Conservation (phyloP, 495 filamentous ascomycete genomes). For the Aspergillus affinis region DNA sequence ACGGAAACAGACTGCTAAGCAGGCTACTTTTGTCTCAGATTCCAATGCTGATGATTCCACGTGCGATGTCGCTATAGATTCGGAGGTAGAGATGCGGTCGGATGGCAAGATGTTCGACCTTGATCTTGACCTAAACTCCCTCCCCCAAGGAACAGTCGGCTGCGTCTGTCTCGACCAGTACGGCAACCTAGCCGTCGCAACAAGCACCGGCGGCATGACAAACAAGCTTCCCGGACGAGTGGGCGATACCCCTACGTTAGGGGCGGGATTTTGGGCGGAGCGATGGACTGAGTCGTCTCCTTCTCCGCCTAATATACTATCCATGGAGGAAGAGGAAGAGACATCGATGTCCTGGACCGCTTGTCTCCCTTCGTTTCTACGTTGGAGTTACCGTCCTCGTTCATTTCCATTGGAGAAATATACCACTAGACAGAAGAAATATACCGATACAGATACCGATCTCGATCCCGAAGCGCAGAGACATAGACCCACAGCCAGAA, state of each 20-base stretch:
- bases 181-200: slow-evolving; percentile 75
- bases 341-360: not conserved
- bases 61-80: too few relatives aligned
- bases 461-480: too few relatives aligned
- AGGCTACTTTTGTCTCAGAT: not conserved
- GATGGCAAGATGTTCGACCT: not conserved
- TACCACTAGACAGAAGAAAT: too few relatives aligned
- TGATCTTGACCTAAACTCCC: not conserved
- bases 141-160: slow-evolving; percentile 78
- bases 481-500: too few relatives aligned
- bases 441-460: too few relatives aligned
- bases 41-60: too few relatives aligned
- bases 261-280: slow-evolving; percentile 90
- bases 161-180: slow-evolving; percentile 74
- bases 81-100: not conserved
- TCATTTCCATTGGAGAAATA: not conserved
- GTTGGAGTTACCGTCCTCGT: not conserved
- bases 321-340: slow-evolving; percentile 1
- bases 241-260: slow-evolving; percentile 83
- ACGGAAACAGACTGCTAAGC: too few relatives aligned
- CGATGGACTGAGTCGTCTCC: not conserved
- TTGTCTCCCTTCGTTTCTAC: not conserved
- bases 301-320: too few relatives aligned
- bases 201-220: slow-evolving; percentile 84
- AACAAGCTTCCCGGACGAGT: slow-evolving; percentile 85